A percentile compares a stretch with the other conserved stretches of the same genome.
These are phyloP conservation scores for Cystobasidium ongulense DNA, from an alignment of 768 basidiomycete genomes.

Conservation along the genomic window DNA sequence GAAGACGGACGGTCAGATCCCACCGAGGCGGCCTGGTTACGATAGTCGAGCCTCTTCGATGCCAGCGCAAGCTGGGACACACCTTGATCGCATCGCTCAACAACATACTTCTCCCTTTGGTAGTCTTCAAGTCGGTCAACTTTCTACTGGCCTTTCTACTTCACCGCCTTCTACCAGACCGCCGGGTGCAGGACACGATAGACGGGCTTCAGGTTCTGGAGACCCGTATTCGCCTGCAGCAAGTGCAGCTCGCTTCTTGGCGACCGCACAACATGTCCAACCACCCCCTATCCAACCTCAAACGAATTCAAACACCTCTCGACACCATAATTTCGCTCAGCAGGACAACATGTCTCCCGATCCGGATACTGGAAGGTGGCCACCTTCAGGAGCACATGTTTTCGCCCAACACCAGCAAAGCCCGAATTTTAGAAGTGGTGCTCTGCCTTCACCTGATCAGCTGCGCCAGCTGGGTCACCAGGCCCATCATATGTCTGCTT, in stretches of 20 bases:
- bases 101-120: not conserved
- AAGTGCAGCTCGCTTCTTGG: constrained; percentile 21
- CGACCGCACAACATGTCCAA: constrained; percentile 24
- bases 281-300: constrained; percentile 18
- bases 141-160: not conserved
- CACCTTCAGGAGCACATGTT: not conserved
- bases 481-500: not conserved
- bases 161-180: constrained; percentile 1
- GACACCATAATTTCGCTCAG: not conserved
- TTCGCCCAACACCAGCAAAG: not conserved
- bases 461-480: not conserved
- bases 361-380: not conserved
- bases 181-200: not conserved
- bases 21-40: not conserved
- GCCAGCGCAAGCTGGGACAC: not conserved
- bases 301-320: not conserved
- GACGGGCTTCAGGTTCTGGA: constrained; percentile 16
- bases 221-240: constrained; percentile 26
- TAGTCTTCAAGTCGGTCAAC: not conserved
- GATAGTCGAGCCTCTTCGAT: not conserved
- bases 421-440: not conserved
- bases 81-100: not conserved
- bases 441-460: not conserved
- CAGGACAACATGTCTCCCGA: not conserved
- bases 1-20: not conserved